Evolutionary conservation across 228 moss, liverwort and hornwort species (phyloP).

Genomic region (Sphagnum magellanicum): DNA sequence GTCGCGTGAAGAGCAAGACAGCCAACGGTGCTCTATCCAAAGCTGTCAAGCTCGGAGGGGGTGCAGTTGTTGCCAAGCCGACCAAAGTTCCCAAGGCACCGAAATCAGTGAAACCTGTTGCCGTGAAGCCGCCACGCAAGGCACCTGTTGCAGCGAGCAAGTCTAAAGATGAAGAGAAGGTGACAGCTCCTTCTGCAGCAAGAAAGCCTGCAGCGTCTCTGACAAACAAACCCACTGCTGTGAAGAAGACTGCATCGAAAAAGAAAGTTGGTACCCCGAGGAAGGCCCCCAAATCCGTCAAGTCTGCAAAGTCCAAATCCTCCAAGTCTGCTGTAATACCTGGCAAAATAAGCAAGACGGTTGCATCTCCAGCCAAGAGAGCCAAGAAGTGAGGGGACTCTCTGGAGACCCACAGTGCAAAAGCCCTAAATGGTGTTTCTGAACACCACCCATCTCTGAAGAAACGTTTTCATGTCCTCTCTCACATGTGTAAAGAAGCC

Average conservation of each 20-base stretch:
- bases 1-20: constrained; percentile 37
- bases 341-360: constrained; percentile 18
- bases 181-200: constrained; percentile 9
- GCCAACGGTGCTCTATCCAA: constrained; percentile 22
- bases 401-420: not conserved
- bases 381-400: constrained; percentile 39
- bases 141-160: not conserved
- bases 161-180: not conserved
- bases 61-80: constrained; percentile 10
- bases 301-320: constrained; percentile 40
- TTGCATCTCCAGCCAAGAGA: constrained; percentile 53
- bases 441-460: constrained; percentile 16
- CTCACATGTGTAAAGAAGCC: no score
- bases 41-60: constrained; percentile 6
- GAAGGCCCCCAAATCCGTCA: constrained; percentile 61
- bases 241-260: constrained; percentile 7
- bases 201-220: constrained; percentile 42
- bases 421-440: constrained; percentile 33
- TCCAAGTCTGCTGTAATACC: constrained; percentile 37
- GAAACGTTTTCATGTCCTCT: no score
- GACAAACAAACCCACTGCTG: constrained; percentile 25
- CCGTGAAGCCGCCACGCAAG: constrained; percentile 8
- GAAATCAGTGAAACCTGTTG: constrained; percentile 21
- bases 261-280: constrained; percentile 54
- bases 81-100: constrained; percentile 3